Conservation (phyloP, 225 moss, liverwort and hornwort species). For the Antitrichia curtipendula region DNA sequence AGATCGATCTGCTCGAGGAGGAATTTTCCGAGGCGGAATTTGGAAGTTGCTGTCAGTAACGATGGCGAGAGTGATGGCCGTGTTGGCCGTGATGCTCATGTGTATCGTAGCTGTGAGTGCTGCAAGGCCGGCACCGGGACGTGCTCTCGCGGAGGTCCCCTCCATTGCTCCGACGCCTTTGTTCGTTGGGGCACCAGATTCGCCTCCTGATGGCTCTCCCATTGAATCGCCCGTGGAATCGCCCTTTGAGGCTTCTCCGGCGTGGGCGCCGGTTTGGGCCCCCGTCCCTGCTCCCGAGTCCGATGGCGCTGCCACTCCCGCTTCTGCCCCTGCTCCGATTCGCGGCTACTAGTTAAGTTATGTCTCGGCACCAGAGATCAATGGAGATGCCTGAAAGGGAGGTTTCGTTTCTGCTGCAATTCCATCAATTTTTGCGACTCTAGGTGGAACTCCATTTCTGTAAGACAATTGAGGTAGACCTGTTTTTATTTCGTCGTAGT, state of each 20-base stretch:
- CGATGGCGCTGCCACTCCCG: background rate
- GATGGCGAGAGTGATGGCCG: conserved; percentile 1
- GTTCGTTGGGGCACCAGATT: background rate
- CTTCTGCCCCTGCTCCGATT: background rate
- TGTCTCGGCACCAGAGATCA: too few species aligned
- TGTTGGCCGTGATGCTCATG: conserved; percentile 1
- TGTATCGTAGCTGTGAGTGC: background rate
- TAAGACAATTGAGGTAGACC: background rate
- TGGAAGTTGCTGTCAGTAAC: too few species aligned
- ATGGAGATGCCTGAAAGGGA: background rate
- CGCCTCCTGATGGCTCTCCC: background rate
- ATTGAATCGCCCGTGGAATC: background rate
- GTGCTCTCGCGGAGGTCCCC: background rate
- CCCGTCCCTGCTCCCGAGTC: background rate
- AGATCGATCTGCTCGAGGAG: background rate
- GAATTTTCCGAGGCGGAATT: background rate
- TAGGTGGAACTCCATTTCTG: background rate
- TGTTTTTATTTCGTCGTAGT: background rate
- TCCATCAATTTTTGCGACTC: background rate
- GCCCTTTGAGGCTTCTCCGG: background rate
- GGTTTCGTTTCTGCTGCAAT: background rate
- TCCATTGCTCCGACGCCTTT: background rate
- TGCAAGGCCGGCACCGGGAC: background rate
- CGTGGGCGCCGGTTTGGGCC: background rate
- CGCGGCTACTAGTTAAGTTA: background rate